These are phyloP conservation scores for Kwoniella europaea DNA, from an alignment of 768 basidiomycete genomes.

Conservation along the genomic window DNA sequence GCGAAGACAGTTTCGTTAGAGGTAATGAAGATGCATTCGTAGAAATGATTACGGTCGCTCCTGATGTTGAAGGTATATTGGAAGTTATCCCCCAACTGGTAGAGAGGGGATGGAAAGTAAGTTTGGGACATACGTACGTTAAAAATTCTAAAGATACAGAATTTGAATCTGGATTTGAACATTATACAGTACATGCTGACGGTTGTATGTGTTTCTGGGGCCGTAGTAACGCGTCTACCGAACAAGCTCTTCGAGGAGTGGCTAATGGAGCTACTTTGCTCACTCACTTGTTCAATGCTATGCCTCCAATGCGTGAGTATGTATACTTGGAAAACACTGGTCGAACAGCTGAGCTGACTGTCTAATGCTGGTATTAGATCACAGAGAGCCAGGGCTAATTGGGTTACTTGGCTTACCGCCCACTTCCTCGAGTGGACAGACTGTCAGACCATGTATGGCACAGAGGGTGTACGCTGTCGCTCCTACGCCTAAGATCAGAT, in stretches of 20 bases:
- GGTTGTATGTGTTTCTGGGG: background rate
- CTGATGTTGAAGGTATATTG: constrained; percentile 84
- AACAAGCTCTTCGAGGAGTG: constrained; percentile 73
- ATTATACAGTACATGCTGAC: background rate
- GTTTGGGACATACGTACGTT: constrained; percentile 83
- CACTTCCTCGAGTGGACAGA: background rate
- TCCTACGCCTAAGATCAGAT: background rate
- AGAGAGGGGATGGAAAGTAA: constrained; percentile 73
- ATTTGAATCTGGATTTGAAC: too few relatives aligned
- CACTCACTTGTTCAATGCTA: constrained; percentile 82
- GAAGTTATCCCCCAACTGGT: constrained; percentile 67
- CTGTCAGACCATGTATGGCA: background rate
- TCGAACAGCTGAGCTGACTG: too few relatives aligned
- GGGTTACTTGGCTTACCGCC: constrained; percentile 76
- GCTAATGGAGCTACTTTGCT: constrained; percentile 78
- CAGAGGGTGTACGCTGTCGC: background rate
- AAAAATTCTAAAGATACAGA: background rate
- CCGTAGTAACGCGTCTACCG: constrained; percentile 72
- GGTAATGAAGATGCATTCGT: constrained; percentile 60
- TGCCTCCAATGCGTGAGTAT: constrained; percentile 12
- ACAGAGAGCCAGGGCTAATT: constrained; percentile 88
- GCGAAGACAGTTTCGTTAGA: constrained; percentile 10
- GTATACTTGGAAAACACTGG: too few relatives aligned
- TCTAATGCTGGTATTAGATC: too few relatives aligned
- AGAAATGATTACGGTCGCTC: constrained; percentile 82